Evolutionary conservation across 139 green algal species (phyloP), one percentile per base, ranked within the genome.

Genomic region (Micractinium conductrix): DNA sequence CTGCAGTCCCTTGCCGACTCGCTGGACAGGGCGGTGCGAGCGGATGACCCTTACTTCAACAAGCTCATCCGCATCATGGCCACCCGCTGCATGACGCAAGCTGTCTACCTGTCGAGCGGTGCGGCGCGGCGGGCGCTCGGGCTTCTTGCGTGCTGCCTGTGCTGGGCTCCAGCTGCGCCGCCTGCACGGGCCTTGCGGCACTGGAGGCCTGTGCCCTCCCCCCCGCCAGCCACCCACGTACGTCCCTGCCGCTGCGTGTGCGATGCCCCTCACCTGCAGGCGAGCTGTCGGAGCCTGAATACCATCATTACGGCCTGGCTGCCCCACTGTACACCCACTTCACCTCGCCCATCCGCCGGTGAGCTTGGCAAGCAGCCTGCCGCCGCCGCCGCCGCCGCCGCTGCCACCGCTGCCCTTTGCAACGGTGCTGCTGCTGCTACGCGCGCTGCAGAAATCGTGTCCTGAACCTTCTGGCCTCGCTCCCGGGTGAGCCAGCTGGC

Each of bases 281-380:
- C 5, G 86, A 92, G 43, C 28, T 85, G 43, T 85, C 89, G 0
- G 82, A 85, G 10, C 40, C 91, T 19, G 94, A 97, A 63, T 98
- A 96, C 84, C 80, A 91, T 17, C 96, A 99, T 87, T 99, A 98
- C 86, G 96, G 96, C 37, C 93, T 99, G 75, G 96, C 96, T 0
- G 88, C 96, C 7, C 90, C 92, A 24, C 92, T 97, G 40, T 99
- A 99, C 95, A 99, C 97, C 30, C 97, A 99, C 91, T 99, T 99
- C 91, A 99, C 97, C 24, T 97, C 93, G 2, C 97, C 97, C 74
- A 99, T 99, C 86, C 89, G 96, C 16, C 86, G 95, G 83, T 94
- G 86, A 45, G 79, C 63, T 16, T 5, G 3, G 9, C n/a, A n/a
- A n/a, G n/a, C n/a, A n/a, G n/a, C n/a, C n/a, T n/a, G n/a, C n/a